Evolutionary conservation across 2,329 filamentous ascomycete genomes (phyloP).

Genomic region (Macrophomina pseudophaseolina): DNA sequence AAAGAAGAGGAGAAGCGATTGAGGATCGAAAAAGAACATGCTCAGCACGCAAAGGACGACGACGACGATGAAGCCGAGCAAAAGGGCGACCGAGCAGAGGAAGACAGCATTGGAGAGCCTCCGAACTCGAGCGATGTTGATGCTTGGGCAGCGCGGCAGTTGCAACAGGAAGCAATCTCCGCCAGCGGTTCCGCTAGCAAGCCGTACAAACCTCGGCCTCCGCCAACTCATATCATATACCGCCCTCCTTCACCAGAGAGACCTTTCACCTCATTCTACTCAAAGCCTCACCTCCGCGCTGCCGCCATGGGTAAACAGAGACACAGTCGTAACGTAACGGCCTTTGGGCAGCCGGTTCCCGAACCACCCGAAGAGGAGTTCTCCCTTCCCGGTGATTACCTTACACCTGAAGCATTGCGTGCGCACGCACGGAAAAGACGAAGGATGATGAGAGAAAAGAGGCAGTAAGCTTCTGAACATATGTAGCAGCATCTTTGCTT

Average conservation of each 20-base stretch:
- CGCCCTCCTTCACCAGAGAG: conserved; percentile 48
- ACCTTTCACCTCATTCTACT: conserved; percentile 87
- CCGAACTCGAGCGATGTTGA: conserved; percentile 73
- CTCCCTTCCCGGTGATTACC: conserved; percentile 69
- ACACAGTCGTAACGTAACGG: conserved; percentile 71
- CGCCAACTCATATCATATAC: conserved; percentile 28
- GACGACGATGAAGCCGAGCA: conserved; percentile 51
- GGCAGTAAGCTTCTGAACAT: conserved; percentile 18
- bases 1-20: conserved; percentile 86
- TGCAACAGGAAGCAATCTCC: conserved; percentile 67
- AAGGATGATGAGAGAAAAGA: conserved; percentile 61
- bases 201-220: conserved; percentile 19
- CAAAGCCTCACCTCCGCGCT: conserved; percentile 78
- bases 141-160: conserved; percentile 72
- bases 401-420: conserved; percentile 55
- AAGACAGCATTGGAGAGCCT: conserved; percentile 35
- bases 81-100: conserved; percentile 39
- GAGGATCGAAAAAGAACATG: conserved; percentile 75
- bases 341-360: conserved; percentile 82
- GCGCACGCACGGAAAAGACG: conserved; percentile 68
- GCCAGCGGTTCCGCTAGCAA: conserved; percentile 18
- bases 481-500: conserved; percentile 18
- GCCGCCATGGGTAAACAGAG: conserved; percentile 75
- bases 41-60: conserved; percentile 55
- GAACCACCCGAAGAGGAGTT: conserved; percentile 76